Evolutionary conservation across 805 yeast species (phyloP).

Genomic region (Isabelozyma gotoi): DNA sequence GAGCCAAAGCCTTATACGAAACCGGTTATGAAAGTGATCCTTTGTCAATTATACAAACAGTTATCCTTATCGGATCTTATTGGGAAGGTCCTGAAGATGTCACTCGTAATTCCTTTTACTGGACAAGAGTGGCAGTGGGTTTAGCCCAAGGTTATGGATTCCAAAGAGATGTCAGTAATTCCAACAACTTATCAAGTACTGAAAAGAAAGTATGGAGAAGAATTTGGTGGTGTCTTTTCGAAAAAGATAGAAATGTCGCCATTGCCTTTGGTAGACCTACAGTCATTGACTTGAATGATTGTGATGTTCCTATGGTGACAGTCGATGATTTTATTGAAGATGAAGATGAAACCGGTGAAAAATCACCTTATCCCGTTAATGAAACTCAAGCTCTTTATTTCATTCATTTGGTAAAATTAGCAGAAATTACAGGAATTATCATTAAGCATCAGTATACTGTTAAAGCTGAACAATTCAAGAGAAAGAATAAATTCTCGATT

Average conservation of each 20-base stretch:
- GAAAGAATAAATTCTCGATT: slow-evolving; percentile 42
- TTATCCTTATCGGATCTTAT: slow-evolving; percentile 61
- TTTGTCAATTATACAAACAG: slow-evolving; percentile 58
- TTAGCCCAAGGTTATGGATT: slow-evolving; percentile 77
- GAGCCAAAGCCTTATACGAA: slow-evolving; percentile 76
- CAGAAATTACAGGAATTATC: slow-evolving; percentile 70
- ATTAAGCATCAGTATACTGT: slow-evolving; percentile 70
- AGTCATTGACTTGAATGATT: slow-evolving; percentile 66
- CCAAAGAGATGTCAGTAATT: slow-evolving; percentile 54
- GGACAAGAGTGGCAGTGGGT: slow-evolving; percentile 69
- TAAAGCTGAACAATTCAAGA: slow-evolving; percentile 56
- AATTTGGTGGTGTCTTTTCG: slow-evolving; percentile 76
- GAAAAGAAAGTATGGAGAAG: slow-evolving; percentile 57
- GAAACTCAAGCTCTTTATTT: slow-evolving; percentile 54
- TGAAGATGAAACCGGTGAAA: slow-evolving; percentile 21
- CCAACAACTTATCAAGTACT: slow-evolving; percentile 37
- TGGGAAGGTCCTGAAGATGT: slow-evolving; percentile 76
- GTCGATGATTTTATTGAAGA: slow-evolving; percentile 63
- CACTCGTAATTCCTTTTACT: slow-evolving; percentile 62
- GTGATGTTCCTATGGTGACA: slow-evolving; percentile 72
- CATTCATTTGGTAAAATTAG: slow-evolving; percentile 62
- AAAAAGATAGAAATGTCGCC: slow-evolving; percentile 67
- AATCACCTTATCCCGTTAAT: slow-evolving; percentile 45
- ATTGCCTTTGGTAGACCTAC: slow-evolving; percentile 75
- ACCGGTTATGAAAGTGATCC: slow-evolving; percentile 68